Evolutionary conservation across 352 stramenopile genomes (phyloP), one percentile per base, ranked within the genome.

Genomic region (Phytophthora sojae): DNA sequence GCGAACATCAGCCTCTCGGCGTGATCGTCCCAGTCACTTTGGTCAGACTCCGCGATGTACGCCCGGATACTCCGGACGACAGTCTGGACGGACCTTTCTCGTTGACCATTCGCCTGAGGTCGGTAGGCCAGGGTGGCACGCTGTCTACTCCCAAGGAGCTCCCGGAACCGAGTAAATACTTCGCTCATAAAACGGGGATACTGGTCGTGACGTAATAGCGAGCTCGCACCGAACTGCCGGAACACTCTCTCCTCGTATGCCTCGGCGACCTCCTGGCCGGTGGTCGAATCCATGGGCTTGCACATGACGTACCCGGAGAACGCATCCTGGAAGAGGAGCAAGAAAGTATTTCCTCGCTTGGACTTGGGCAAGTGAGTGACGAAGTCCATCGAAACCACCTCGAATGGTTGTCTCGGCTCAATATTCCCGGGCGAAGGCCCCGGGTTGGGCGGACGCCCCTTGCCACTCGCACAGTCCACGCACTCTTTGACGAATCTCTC

Each of bases 61-160:
- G 56, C 30, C 4, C 26, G 25, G 11, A 82, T 42, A 6, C 37
- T 56, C 4, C 53, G 29, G n/a, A 77, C 64, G 0, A 85, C 67
- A 0, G 77, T 74, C 50, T 81, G 73, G 0, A 76, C 68, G 0
- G 63, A 77, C 8, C 68, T 25, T 7, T 77, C 73, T 17, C 81
- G 73, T 53, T 83, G 69, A 0, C 77, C 74, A 25, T 85, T 85
- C 0, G 70, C 74, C 51, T 80, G 71, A 0, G 71, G 68, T 2
- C 67, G 60, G 44, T 82, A 82, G 0, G 71, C 52, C 1, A 84
- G n/a, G 0, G 77, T 82, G 0, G 69, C 74, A 11, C 64, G 47
- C 35, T 79, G 70, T 0, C 39, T 23, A 0, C 52, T 67, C 2
- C 55, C 49, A 6, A 81, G 54, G 56, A 81, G 75, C 0, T 67